Conservation (phyloP, 345 rosid genomes). For the Citrus australasica region DNA sequence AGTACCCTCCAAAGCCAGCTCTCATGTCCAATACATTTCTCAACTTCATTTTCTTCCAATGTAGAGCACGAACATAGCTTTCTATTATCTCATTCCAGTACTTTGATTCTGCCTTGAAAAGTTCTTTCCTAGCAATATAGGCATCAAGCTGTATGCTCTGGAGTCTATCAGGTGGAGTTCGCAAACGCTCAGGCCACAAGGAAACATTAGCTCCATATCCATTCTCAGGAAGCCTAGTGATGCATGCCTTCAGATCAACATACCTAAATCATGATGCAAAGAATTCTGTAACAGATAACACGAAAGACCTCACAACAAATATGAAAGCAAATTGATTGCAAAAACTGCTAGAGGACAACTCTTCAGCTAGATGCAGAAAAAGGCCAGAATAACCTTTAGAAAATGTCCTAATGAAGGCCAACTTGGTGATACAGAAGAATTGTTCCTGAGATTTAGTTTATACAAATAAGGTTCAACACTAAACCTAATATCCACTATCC, state of each 20-base stretch:
- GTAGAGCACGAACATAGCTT: conserved; percentile 68
- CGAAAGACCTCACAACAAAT: conserved; percentile 8
- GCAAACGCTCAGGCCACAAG: conserved; percentile 83
- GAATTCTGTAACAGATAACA: conserved; percentile 5
- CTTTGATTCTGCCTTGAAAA: conserved; percentile 80
- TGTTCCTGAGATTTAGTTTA: background rate
- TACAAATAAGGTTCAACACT: background rate
- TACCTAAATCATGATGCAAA: conserved; percentile 47
- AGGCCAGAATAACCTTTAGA: background rate
- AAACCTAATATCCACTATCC: background rate
- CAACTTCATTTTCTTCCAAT: conserved; percentile 77
- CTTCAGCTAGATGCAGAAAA: background rate
- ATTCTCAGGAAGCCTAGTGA: conserved; percentile 72
- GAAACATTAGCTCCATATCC: conserved; percentile 78
- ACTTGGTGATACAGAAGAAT: background rate
- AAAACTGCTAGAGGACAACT: background rate
- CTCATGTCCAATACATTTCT: conserved; percentile 98
- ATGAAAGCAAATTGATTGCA: background rate
- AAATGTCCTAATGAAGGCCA: background rate
- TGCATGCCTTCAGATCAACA: conserved; percentile 81
- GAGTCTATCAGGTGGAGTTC: conserved; percentile 83
- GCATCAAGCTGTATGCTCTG: conserved; percentile 85
- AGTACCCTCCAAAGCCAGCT: conserved; percentile 95
- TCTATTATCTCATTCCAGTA: conserved; percentile 84
- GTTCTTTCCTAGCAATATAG: conserved; percentile 82